These are phyloP conservation scores for Crithidia bombi DNA, from an alignment of 208 protist genomes.

Conservation along the genomic window DNA sequence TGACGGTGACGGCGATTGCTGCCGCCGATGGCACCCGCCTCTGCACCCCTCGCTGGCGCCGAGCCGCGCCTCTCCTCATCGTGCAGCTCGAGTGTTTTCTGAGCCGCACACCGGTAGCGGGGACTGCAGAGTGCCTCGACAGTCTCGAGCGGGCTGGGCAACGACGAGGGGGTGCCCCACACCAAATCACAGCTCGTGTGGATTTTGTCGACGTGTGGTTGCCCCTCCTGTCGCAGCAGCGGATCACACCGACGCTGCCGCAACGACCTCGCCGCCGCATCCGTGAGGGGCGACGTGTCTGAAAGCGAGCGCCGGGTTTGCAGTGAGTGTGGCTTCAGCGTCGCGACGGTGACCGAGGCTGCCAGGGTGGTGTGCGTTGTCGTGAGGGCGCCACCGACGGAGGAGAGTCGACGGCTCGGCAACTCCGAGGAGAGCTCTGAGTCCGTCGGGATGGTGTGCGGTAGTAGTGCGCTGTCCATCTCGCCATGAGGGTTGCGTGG, in stretches of 20 bases:
- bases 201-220: not conserved
- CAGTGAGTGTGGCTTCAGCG: not conserved
- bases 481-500: not conserved
- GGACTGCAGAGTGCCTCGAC: not conserved
- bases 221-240: not conserved
- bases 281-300: not conserved
- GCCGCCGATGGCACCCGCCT: not conserved
- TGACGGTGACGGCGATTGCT: not conserved
- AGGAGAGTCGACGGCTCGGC: not conserved
- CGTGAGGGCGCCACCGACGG: conserved; percentile 3
- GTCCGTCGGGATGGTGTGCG: not conserved
- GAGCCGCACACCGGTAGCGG: not conserved
- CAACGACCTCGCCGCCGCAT: not conserved
- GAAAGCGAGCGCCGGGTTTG: not conserved
- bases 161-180: not conserved
- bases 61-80: not conserved
- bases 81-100: not conserved
- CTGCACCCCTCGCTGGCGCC: no score
- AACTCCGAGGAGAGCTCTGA: not conserved
- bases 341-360: not conserved
- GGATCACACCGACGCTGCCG: not conserved
- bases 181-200: not conserved
- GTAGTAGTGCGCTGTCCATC: not conserved
- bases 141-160: not conserved
- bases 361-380: conserved; percentile 3